Evolutionary conservation across 2,329 filamentous ascomycete species (phyloP).

Genomic region (Colletotrichum sp.): DNA sequence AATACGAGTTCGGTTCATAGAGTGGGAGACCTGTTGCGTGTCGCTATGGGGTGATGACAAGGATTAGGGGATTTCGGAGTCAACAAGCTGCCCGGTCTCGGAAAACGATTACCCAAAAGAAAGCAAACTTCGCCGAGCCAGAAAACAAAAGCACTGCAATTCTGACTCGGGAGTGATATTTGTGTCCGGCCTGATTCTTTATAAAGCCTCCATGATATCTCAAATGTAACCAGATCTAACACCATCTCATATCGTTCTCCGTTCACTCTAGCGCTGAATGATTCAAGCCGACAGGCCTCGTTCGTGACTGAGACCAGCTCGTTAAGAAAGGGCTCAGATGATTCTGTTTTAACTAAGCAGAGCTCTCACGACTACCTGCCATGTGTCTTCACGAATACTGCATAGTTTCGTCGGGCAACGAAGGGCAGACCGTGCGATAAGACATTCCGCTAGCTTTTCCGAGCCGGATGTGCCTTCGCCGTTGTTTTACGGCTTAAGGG

Average conservation of each 20-base stretch:
- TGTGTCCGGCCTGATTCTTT: no score
- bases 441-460: background rate
- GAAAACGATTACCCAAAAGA: background rate
- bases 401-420: background rate
- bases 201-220: no score
- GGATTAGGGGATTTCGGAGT: background rate
- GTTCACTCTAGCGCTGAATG: no score
- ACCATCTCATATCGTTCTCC: no score
- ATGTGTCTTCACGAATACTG: fast-evolving
- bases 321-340: background rate
- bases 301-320: background rate
- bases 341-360: background rate
- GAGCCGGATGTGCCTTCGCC: no score
- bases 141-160: no score
- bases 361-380: background rate
- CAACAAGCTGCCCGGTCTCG: background rate
- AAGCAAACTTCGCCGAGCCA: background rate
- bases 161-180: no score
- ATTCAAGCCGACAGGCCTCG: no score
- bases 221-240: no score
- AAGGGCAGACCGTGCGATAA: background rate
- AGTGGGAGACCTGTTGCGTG: background rate
- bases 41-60: background rate
- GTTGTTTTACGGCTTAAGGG: background rate
- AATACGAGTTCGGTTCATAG: background rate